Base-by-base conservation (phyloP, 352 stramenopile genomes). In the Discostella stelligera region DNA sequence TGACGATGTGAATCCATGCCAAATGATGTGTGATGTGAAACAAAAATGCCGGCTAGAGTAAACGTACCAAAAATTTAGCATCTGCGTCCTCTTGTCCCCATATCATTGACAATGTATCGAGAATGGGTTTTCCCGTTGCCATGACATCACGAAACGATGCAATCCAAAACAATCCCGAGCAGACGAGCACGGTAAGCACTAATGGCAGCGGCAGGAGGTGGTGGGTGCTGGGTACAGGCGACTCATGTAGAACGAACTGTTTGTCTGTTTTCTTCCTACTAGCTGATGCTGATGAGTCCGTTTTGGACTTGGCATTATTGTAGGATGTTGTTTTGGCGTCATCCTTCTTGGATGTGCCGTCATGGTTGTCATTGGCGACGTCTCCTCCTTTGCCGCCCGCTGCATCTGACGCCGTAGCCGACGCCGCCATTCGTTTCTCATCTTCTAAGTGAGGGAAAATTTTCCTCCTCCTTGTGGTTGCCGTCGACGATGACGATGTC, bases 71-170 rank as follows among this genome's bases (percentile, higher is more conserved):
- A 23, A 80, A 79, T 32, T 79, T 70, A 50, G 80, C 39, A 69
- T 91, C 86, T 2, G 30, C 67, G 55, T 69, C 56, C 2, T 48
- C 39, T 46, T 69, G 67, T 49, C 58, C 67, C 58, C 58, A 68
- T 46, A 75, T 25, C 11, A 66, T 37, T 14, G 46, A 56, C 23
- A 70, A 55, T 20, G 30, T 68, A 46, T 86, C 86, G 16, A 70
- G 67, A 55, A 92, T 85, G 55, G 73, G 72, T 62, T 82, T 71
- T 48, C 87, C 87, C 1, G 84, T 90, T n/a, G 80, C 78, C 67
- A 92, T 83, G n/a, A 89, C 74, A 78, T 92, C 87, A 21, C 87
- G 60, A 41, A 90, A 84, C 10, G 77, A 77, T 44, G 87, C 71
- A 3, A 92, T 74, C 56, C 83, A 88, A 20, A 90, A 64, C 16